Conservation (phyloP, 495 filamentous ascomycete species). For the Aspergillus ostianus region DNA sequence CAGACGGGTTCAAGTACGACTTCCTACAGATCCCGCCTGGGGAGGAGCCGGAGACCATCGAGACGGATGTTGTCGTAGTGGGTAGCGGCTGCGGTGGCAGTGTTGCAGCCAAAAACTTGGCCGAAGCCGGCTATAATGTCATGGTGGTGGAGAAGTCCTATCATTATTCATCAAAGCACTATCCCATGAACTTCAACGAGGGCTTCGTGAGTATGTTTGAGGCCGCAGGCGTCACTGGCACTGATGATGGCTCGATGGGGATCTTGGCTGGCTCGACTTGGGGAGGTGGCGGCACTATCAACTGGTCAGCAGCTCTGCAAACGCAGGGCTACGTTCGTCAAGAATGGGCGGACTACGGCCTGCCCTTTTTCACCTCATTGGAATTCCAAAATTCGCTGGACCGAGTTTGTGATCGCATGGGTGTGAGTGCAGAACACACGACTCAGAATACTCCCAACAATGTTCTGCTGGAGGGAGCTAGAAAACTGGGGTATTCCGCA, state of each 20-base stretch:
- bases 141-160: conserved; percentile 82
- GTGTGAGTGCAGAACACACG: conserved; percentile 64
- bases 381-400: conserved; percentile 79
- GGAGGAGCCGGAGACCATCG: conserved; percentile 52
- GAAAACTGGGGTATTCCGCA: conserved; percentile 70
- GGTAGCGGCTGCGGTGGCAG: conserved; percentile 88
- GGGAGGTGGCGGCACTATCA: conserved; percentile 85
- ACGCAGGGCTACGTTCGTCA: conserved; percentile 75
- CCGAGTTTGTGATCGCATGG: conserved; percentile 71
- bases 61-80: conserved; percentile 80
- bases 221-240: conserved; percentile 47
- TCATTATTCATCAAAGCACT: conserved; percentile 65
- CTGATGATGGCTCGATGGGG: conserved; percentile 62
- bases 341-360: conserved; percentile 73
- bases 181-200: conserved; percentile 67
- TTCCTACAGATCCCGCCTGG: conserved; percentile 52
- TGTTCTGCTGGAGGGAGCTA: conserved; percentile 69
- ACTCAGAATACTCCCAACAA: conserved; percentile 69
- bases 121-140: conserved; percentile 70
- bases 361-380: conserved; percentile 74
- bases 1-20: conserved; percentile 51
- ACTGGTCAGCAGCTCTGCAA: conserved; percentile 85
- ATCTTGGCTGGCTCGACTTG: conserved; percentile 71
- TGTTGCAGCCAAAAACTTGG: conserved; percentile 76
- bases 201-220: conserved; percentile 64